Evolutionary conservation across 2,329 filamentous ascomycete genomes (phyloP).

Genomic region (Diaporthe batatas): DNA sequence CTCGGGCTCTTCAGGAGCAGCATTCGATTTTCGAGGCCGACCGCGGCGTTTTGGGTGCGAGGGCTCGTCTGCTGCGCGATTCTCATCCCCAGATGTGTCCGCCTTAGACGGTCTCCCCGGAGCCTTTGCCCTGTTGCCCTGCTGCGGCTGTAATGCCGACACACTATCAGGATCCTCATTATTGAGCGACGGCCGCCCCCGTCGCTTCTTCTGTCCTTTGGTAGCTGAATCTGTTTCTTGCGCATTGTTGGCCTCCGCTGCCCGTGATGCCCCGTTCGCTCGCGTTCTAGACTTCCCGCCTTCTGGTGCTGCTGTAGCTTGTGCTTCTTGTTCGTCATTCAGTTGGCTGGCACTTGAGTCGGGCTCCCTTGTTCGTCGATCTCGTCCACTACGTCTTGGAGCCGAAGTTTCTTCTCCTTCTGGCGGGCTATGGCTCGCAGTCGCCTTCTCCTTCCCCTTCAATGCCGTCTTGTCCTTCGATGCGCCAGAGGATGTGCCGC

Average conservation of each 20-base stretch:
- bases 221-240: constrained; percentile 2
- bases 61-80: constrained; percentile 37
- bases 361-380: constrained; percentile 10
- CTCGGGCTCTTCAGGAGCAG: neutral
- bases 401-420: constrained; percentile 3
- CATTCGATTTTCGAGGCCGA: constrained; percentile 41
- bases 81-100: constrained; percentile 4
- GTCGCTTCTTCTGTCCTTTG: constrained; percentile 9
- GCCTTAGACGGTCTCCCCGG: neutral
- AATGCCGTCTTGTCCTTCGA: constrained; percentile 1
- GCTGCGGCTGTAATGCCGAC: constrained; percentile 3
- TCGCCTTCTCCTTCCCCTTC: neutral
- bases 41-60: constrained; percentile 41
- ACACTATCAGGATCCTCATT: constrained; percentile 13
- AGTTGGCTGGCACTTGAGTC: neutral
- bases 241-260: neutral
- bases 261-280: neutral
- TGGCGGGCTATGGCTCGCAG: constrained; percentile 7
- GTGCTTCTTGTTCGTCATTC: neutral
- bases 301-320: neutral
- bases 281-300: neutral
- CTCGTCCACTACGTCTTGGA: constrained; percentile 32
- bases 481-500: neutral
- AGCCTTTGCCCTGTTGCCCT: constrained; percentile 25
- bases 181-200: constrained; percentile 15